Base-by-base conservation (phyloP, 116 monocot species). In the Dioscorea cayenensis region DNA sequence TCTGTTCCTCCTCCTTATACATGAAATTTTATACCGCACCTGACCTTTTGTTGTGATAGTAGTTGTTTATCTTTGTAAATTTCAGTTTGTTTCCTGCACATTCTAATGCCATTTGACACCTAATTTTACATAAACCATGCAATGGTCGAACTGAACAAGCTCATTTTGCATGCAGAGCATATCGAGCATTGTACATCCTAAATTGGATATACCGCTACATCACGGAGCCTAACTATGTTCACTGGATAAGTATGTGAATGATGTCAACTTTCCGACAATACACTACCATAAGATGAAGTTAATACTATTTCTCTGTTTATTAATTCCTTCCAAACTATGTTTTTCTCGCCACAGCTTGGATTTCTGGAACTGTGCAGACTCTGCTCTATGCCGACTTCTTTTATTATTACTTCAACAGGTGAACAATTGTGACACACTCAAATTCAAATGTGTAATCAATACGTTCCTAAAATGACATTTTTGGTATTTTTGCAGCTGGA, bases 171-270 rank as follows among this genome's bases (percentile, higher is more conserved):
- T 83, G 77, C 80, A 87, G 87, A 28, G 89, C 85, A 17, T 89
- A 89, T 43, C 75, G 89, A 66, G 72, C 78, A 52, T 61, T 89
- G 19, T 89, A 89, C 81, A 78, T 89, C 14, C 51, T 80, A 20
- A 89, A 89, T 72, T 89, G 89, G 89, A 65, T 89, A 36, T 89
- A 83, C 17, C 84, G 76, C 25, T 82, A 78, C 71, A 82, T 85
- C 48, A 85, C 82, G 0, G 85, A 82, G 67, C 75, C 71, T 8
- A 83, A 81, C 67, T 80, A 51, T 60, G 78, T 85, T 70, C 89
- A 82, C 58, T 85, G 82, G 89, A 89, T 89, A 70, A 77, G 89
- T 89, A 85, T 9, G 89, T 7, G 4, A 69, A 9, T 61, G 25
- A 49, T 21, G 5, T 59, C 28, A 2, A 51, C 49, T 20, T 69